Percentiles rank a stretch among this genome's conserved stretches.
Evolutionary conservation across 2,329 filamentous ascomycete species (phyloP).

Genomic region (Penicillium sp.): DNA sequence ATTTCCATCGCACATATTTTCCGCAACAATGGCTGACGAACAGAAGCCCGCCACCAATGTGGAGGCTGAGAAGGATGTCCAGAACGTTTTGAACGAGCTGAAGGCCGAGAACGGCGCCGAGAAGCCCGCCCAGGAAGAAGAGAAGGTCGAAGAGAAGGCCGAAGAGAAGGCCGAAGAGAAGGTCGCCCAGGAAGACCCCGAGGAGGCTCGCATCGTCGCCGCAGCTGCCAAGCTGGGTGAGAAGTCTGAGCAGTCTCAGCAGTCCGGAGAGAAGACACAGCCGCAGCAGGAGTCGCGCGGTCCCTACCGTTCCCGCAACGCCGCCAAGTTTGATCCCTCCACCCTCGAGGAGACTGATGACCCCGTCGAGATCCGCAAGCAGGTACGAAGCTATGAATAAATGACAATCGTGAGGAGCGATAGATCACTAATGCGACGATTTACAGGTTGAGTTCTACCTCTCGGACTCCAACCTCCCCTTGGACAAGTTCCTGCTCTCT

Average conservation of each 20-base stretch:
- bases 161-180: constrained; percentile 23
- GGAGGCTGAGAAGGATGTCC: constrained; percentile 48
- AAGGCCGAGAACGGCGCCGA: constrained; percentile 32
- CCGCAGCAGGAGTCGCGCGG: constrained; percentile 26
- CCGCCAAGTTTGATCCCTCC: constrained; percentile 71
- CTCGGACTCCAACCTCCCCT: constrained; percentile 83
- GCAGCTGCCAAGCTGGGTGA: constrained; percentile 38
- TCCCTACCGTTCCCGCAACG: constrained; percentile 44
- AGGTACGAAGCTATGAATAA: constrained; percentile 54
- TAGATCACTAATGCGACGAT: constrained; percentile 3
- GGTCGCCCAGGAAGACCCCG: constrained; percentile 28
- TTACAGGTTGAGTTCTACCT: constrained; percentile 91
- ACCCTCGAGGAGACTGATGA: constrained; percentile 70
- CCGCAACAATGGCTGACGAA: constrained; percentile 7
- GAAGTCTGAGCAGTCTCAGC: constrained; percentile 37
- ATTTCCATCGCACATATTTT: background rate
- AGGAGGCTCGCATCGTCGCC: constrained; percentile 40
- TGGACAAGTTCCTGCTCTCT: constrained; percentile 83
- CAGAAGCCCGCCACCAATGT: constrained; percentile 3
- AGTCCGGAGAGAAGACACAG: constrained; percentile 28
- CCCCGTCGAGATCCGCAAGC: constrained; percentile 76
- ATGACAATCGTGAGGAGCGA: background rate
- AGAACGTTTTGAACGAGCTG: constrained; percentile 47
- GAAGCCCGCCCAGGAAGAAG: constrained; percentile 25
- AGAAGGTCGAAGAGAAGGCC: constrained; percentile 30